Conservation (phyloP, 495 filamentous ascomycete genomes). For the Hypoxylon fragiforme region DNA sequence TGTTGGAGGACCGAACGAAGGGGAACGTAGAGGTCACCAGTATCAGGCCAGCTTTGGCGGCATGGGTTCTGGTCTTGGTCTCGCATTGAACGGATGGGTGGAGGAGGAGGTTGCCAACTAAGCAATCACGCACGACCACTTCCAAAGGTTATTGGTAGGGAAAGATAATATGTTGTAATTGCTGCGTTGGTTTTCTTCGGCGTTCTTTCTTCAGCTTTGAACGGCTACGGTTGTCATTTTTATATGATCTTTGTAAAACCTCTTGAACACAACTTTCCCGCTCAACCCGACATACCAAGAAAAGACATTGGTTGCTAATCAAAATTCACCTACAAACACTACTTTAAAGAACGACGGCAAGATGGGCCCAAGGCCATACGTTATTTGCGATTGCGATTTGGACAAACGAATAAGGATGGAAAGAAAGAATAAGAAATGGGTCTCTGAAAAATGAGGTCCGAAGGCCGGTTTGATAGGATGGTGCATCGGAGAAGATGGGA, state of each 20-base stretch:
- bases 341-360: neutral
- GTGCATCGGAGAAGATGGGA: conserved; percentile 1
- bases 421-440: neutral
- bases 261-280: conserved; percentile 25
- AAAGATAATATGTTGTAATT: conserved; percentile 43
- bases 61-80: conserved; percentile 52
- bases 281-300: conserved; percentile 13
- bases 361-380: neutral
- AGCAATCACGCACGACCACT: conserved; percentile 12
- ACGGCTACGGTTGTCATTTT: conserved; percentile 33
- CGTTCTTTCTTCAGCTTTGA: conserved; percentile 33
- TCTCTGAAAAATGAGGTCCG: conserved; percentile 28
- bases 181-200: conserved; percentile 36
- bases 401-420: neutral
- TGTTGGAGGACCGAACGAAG: conserved; percentile 45
- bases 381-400: neutral
- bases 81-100: conserved; percentile 58
- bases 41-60: conserved; percentile 60
- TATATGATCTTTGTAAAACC: conserved; percentile 36
- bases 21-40: conserved; percentile 56
- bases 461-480: conserved; percentile 8
- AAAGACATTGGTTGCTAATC: conserved; percentile 15
- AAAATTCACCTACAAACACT: neutral
- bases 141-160: conserved; percentile 13
- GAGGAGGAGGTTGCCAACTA: conserved; percentile 60